Evolutionary conservation across 1,284 basidiomycete genomes (phyloP).

Genomic region (Thelephora terrestris): DNA sequence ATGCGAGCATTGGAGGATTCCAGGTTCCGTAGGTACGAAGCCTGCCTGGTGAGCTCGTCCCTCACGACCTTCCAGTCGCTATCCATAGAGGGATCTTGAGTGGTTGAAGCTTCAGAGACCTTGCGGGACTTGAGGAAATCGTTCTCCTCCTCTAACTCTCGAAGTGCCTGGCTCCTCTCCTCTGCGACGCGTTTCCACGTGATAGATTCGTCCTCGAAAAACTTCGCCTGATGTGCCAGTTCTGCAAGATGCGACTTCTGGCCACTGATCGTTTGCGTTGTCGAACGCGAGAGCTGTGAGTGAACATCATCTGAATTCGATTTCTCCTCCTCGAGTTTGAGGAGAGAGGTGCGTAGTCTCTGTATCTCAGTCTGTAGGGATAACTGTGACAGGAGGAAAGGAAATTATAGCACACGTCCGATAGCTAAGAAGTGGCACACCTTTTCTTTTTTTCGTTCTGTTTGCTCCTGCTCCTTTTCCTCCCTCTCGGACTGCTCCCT

Average conservation of each 20-base stretch:
- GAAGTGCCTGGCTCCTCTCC: conserved; percentile 30
- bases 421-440: conserved; percentile 26
- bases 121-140: conserved; percentile 30
- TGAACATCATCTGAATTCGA: conserved; percentile 46
- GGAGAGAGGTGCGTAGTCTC: conserved; percentile 33
- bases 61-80: conserved; percentile 46
- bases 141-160: conserved; percentile 35
- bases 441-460: conserved; percentile 40
- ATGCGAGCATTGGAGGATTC: conserved; percentile 57
- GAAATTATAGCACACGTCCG: too few relatives aligned
- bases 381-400: too few relatives aligned
- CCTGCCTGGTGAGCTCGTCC: conserved; percentile 55
- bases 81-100: conserved; percentile 12
- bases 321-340: conserved; percentile 41
- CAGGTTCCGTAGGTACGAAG: conserved; percentile 47
- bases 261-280: conserved; percentile 33
- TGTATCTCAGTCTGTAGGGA: conserved; percentile 35
- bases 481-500: conserved; percentile 48
- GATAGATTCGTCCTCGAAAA: conserved; percentile 35
- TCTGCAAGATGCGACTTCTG: conserved; percentile 41
- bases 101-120: conserved; percentile 8
- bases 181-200: conserved; percentile 31
- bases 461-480: conserved; percentile 45
- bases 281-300: conserved; percentile 31
- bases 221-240: conserved; percentile 30